phyloP scores from a whole-genome alignment of 2,329 filamentous ascomycete species.

The Colletotrichum sojae region DNA sequence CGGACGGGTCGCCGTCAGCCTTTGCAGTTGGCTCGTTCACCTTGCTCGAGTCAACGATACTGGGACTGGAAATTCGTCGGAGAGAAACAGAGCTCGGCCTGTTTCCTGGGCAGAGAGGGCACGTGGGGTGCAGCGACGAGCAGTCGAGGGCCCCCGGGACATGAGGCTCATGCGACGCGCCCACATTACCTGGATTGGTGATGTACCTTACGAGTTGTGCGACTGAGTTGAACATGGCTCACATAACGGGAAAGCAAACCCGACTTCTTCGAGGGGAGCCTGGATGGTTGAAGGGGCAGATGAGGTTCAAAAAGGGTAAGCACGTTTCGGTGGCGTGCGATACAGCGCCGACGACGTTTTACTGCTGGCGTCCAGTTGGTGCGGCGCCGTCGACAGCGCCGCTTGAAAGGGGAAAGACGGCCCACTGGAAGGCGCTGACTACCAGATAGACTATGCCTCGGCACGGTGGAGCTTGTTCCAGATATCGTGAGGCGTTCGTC shows the following conservation, averaged over 20 bases:
- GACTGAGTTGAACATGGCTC: slow-evolving; percentile 2
- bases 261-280: background rate
- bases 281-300: slow-evolving; percentile 1
- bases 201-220: background rate
- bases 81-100: slow-evolving; percentile 25
- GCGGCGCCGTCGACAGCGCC: slow-evolving; percentile 10
- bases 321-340: slow-evolving; percentile 33
- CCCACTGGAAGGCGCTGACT: slow-evolving; percentile 15
- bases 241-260: slow-evolving; percentile 10
- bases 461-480: slow-evolving; percentile 29
- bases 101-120: slow-evolving; percentile 20
- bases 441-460: background rate
- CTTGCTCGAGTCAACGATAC: background rate
- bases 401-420: slow-evolving; percentile 16
- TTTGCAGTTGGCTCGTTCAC: slow-evolving; percentile 31
- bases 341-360: slow-evolving; percentile 16
- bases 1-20: slow-evolving; percentile 18
- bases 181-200: slow-evolving; percentile 7
- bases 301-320: slow-evolving; percentile 15
- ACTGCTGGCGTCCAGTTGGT: background rate
- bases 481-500: slow-evolving; percentile 29
- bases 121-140: slow-evolving; percentile 10
- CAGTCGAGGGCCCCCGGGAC: slow-evolving; percentile 10
- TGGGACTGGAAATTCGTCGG: slow-evolving; percentile 15
- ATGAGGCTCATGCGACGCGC: slow-evolving; percentile 31